Evolutionary conservation across 352 stramenopile genomes (phyloP).

Genomic region (Hyaloperonospora arabidopsidis): DNA sequence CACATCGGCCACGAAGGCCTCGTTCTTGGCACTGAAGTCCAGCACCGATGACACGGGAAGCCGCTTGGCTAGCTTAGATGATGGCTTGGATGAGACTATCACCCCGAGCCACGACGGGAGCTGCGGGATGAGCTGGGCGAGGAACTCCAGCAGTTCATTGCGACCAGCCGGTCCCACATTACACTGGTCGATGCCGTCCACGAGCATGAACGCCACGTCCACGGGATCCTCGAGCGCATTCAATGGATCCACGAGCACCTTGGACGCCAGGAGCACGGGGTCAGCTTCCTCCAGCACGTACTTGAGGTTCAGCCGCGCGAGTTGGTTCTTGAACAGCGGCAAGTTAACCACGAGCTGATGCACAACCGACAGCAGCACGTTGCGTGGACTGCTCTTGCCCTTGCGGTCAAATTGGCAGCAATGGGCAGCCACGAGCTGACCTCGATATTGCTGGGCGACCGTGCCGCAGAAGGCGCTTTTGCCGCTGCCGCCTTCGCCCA

Average conservation of each 20-base stretch:
- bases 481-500: slow-evolving; percentile 60
- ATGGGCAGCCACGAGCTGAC: slow-evolving; percentile 53
- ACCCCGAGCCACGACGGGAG: slow-evolving; percentile 67
- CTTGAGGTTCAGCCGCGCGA: slow-evolving; percentile 70
- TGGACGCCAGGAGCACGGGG: slow-evolving; percentile 50
- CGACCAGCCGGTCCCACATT: slow-evolving; percentile 20
- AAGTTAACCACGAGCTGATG: slow-evolving; percentile 67
- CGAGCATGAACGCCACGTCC: slow-evolving; percentile 50
- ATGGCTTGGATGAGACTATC: slow-evolving; percentile 63
- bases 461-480: slow-evolving; percentile 59
- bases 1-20: slow-evolving; percentile 48
- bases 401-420: slow-evolving; percentile 77
- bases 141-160: slow-evolving; percentile 68
- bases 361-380: slow-evolving; percentile 73
- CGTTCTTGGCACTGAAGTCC: slow-evolving; percentile 66
- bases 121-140: slow-evolving; percentile 48
- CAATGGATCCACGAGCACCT: slow-evolving; percentile 72
- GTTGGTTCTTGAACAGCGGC: slow-evolving; percentile 70
- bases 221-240: slow-evolving; percentile 56
- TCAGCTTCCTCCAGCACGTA: slow-evolving; percentile 79
- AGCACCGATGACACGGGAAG: slow-evolving; percentile 65
- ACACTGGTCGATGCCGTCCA: slow-evolving; percentile 77
- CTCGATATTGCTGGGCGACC: slow-evolving; percentile 44
- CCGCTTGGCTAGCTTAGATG: slow-evolving; percentile 42
- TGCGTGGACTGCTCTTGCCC: slow-evolving; percentile 57